Evolutionary conservation across 2,329 filamentous ascomycete genomes (phyloP), one percentile per base, ranked within the genome.

Genomic region (Aspergillus latus): DNA sequence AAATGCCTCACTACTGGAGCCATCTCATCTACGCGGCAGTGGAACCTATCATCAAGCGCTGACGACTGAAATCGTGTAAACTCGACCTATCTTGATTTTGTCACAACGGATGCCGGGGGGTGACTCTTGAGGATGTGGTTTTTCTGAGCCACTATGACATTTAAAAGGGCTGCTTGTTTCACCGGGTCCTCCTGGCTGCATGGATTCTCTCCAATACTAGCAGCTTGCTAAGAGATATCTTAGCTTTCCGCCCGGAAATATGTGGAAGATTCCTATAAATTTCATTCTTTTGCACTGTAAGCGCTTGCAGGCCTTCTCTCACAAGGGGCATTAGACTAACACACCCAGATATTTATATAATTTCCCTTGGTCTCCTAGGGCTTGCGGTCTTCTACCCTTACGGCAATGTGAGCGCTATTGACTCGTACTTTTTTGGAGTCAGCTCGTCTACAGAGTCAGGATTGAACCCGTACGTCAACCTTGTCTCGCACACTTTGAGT

Each of bases 371-470:
- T 16, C 61, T 78, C 34, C 46, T 76, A 13, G 69, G 66, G 16
- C 56, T 77, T 46, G 59, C 72, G 29, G 62, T 78, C 43, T 58
- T 78, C 16, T 72, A 68, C 43, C 73, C 73, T 1, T 66, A 71
- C 48, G 74, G 75, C 29, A 79, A 78, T 52, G 45, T 79, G 4
- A 58, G 60, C 3, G 75, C 74, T 0, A 68, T 81, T 16, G 80
- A 83, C 68, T 74, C 78, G 21, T 80, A 77, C 64, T 80, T 82
- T 65, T 78, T 82, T 36, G 78, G 79, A 13, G 74, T 72, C 57
- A 82, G 79, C 62, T 73, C 74, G 1, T 76, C 77, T 1, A 82
- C 80, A 4, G 78, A 80, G 60, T 80, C 80, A 0, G 80, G 81
- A 0, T 65, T 83, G 26, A 82, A 81, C 59, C 75, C 78, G 78